These are phyloP conservation scores for Blastocystis sp. DNA, from an alignment of 352 stramenopile species.

Conservation along the genomic window DNA sequence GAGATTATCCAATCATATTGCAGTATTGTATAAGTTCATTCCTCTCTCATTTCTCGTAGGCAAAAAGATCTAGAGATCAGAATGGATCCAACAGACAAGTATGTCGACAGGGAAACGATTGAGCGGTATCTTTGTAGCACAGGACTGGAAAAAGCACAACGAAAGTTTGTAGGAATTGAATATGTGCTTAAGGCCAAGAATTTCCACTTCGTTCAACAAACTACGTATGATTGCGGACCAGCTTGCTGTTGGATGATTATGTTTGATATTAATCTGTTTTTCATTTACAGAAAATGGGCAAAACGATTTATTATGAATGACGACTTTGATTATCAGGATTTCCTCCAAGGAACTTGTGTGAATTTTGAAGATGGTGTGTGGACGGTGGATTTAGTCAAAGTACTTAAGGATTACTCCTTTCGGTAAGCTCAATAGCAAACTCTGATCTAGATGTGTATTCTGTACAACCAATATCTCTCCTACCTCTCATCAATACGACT, in stretches of 20 bases:
- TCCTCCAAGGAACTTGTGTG: not conserved
- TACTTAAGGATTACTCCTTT: constrained; percentile 38
- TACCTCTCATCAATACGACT: constrained; percentile 25
- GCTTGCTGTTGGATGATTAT: constrained; percentile 56
- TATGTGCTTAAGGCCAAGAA: not conserved
- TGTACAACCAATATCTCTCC: constrained; percentile 51
- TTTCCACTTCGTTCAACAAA: constrained; percentile 48
- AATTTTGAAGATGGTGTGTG: constrained; percentile 41
- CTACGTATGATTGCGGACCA: constrained; percentile 35
- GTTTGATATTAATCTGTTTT: not conserved
- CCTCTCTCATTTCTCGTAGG: not conserved
- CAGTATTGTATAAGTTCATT: too few species aligned
- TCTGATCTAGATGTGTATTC: constrained; percentile 17
- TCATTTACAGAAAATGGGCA: constrained; percentile 19
- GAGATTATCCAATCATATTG: too few species aligned
- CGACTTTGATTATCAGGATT: constrained; percentile 41
- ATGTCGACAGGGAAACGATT: constrained; percentile 30
- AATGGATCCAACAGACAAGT: not conserved
- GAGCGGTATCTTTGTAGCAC: constrained; percentile 49
- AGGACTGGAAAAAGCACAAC: not conserved
- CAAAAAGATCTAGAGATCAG: not conserved
- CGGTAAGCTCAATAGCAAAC: not conserved
- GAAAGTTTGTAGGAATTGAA: not conserved
- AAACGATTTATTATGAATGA: constrained; percentile 54
- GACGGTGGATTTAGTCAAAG: constrained; percentile 39